These are phyloP conservation scores for Volvox reticuliferus DNA, from an alignment of 139 green algal species.

Conservation along the genomic window DNA sequence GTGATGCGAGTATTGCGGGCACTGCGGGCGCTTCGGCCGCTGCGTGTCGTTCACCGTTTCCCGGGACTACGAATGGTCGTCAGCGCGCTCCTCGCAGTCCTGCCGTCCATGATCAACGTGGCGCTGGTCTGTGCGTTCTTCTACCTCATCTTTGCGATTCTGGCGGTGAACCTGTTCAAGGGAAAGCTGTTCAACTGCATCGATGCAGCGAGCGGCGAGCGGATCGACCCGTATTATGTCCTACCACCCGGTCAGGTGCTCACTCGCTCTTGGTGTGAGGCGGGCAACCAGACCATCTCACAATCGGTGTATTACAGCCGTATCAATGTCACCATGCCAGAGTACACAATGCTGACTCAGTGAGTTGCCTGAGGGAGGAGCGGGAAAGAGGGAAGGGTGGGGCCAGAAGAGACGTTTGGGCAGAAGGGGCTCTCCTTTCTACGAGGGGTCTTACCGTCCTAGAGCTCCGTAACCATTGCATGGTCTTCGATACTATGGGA, in stretches of 20 bases:
- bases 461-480: too few species aligned
- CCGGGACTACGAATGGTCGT: slow-evolving; percentile 76
- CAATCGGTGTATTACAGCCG: slow-evolving; percentile 53
- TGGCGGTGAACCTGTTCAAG: slow-evolving; percentile 75
- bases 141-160: slow-evolving; percentile 76
- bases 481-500: too few species aligned
- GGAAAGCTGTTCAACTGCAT: slow-evolving; percentile 44
- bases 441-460: too few species aligned
- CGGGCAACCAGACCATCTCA: slow-evolving; percentile 39
- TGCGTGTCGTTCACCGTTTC: slow-evolving; percentile 65
- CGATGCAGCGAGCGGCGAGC: slow-evolving; percentile 25
- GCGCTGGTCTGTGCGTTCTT: slow-evolving; percentile 78
- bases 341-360: slow-evolving; percentile 52
- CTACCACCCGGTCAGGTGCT: slow-evolving; percentile 58
- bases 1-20: slow-evolving; percentile 62
- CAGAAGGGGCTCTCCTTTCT: too few species aligned
- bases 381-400: too few species aligned
- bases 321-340: slow-evolving; percentile 50
- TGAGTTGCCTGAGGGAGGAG: background rate
- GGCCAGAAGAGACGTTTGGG: too few species aligned
- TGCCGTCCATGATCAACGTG: slow-evolving; percentile 75
- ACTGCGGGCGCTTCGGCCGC: slow-evolving; percentile 70
- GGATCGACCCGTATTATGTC: slow-evolving; percentile 62
- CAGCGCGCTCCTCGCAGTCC: slow-evolving; percentile 69
- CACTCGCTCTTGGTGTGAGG: slow-evolving; percentile 53